Base-by-base conservation (phyloP, 176 grass and related monocot genomes). In the Chrysopogon serrulatus region DNA sequence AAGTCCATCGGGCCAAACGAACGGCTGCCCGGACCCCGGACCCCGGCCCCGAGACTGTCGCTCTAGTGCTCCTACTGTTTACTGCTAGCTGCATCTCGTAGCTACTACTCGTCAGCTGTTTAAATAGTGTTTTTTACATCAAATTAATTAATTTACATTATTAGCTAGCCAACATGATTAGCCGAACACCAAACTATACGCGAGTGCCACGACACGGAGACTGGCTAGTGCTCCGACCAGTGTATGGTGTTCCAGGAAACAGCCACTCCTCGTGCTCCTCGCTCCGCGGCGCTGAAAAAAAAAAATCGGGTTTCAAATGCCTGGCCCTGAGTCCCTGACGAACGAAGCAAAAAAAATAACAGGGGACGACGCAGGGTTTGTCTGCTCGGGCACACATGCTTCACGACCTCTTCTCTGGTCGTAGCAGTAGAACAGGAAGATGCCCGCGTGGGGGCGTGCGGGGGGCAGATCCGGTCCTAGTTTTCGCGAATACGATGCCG, bases 241-340 rank as follows among this genome's bases (percentile, higher is more conserved):
- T 23, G 54, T 21, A 17, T 39, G 39, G 35, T 61, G 53, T 62
- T 82, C 14, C 37, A 8, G 68, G 53, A 47, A 35, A n/a, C 59
- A 63, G 37, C 51, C 31, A 1, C 59, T 28, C 60, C 72, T 83
- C 72, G 61, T 68, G 44, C 73, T 68, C 23, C 73, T 84, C 61
- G 82, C 43, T 37, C 36, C 36, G 24, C 23, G 65, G 79, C 27
- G 79, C 53, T 1, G 32, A 6, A 3, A 4, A 34, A 69, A 24
- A 39, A 40, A n/a, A 35, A 13, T 1, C 8, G 21, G 65, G 34
- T 19, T 8, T 19, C 49, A 53, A 8, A 53, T 53, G 19, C 18
- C 49, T n/a, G n/a, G n/a, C n/a, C n/a, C n/a, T n/a, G n/a, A n/a
- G n/a, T n/a, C n/a, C n/a, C 2, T 5, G 6, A 36, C 3, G 35